These are phyloP conservation scores for Sanghuangporus baumii DNA, from an alignment of 1,284 basidiomycete genomes.

Conservation along the genomic window DNA sequence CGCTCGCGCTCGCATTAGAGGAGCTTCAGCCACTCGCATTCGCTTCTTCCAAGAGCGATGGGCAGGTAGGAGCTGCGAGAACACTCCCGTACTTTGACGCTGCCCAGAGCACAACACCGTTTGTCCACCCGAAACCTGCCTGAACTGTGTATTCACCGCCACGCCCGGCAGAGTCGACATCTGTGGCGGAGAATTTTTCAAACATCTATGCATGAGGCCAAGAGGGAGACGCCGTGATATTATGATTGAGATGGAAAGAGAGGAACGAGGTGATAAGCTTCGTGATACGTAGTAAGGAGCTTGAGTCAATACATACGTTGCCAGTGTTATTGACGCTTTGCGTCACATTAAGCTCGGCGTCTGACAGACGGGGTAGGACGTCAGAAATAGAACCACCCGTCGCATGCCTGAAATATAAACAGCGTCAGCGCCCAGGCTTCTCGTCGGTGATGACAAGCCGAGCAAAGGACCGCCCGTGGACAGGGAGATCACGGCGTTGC, in stretches of 20 bases:
- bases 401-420: conserved; percentile 43
- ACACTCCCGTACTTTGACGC: conserved; percentile 65
- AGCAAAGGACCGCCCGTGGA: neutral
- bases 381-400: conserved; percentile 79
- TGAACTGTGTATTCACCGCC: conserved; percentile 86
- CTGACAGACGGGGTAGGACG: conserved; percentile 62
- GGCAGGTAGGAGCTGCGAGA: conserved; percentile 48
- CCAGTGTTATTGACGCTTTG: conserved; percentile 63
- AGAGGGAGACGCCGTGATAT: neutral
- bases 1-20: neutral
- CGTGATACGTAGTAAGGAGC: conserved; percentile 16
- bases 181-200: conserved; percentile 76
- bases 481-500: neutral
- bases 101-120: conserved; percentile 76
- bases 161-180: conserved; percentile 78
- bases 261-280: neutral
- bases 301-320: conserved; percentile 44
- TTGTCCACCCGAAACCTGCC: conserved; percentile 89
- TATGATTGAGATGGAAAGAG: neutral
- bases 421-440: neutral
- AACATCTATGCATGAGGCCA: conserved; percentile 61
- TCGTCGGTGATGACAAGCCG: neutral
- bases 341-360: conserved; percentile 70
- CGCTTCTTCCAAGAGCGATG: conserved; percentile 34
- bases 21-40: conserved; percentile 1